These are phyloP conservation scores for Aspergillus spinulosporus DNA, from an alignment of 2,329 filamentous ascomycete genomes.

Conservation along the genomic window DNA sequence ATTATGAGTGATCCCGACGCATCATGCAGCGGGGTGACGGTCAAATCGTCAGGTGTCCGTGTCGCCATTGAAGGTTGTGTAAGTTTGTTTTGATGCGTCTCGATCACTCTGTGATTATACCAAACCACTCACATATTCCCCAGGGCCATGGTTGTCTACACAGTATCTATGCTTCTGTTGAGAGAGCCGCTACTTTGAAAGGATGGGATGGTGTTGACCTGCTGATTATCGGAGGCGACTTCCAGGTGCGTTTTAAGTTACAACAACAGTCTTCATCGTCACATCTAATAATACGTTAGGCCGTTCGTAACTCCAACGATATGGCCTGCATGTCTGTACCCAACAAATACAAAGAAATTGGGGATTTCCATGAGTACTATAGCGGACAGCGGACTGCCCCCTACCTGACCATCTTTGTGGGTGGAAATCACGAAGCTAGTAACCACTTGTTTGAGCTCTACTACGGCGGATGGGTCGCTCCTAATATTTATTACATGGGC, in stretches of 20 bases:
- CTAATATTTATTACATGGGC: conserved; percentile 95
- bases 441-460: conserved; percentile 89
- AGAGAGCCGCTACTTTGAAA: conserved; percentile 66
- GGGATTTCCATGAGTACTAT: conserved; percentile 95
- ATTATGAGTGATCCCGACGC: conserved; percentile 5
- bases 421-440: conserved; percentile 92
- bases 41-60: conserved; percentile 50
- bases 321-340: conserved; percentile 88
- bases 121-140: conserved; percentile 16
- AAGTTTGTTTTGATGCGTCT: conserved; percentile 39
- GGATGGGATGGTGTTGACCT: conserved; percentile 82
- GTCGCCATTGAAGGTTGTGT: conserved; percentile 87
- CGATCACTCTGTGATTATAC: background rate
- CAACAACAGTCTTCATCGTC: conserved; percentile 4
- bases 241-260: conserved; percentile 61
- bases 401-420: conserved; percentile 88
- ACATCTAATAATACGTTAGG: conserved; percentile 48
- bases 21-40: conserved; percentile 1
- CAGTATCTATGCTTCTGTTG: conserved; percentile 82
- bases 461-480: conserved; percentile 95
- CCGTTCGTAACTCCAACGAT: conserved; percentile 84
- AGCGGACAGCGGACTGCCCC: conserved; percentile 74
- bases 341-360: conserved; percentile 79
- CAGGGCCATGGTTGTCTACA: conserved; percentile 90
- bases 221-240: conserved; percentile 93